Evolutionary conservation across 768 basidiomycete species (phyloP), one percentile per base, ranked within the genome.

Genomic region (Tremella mesenterica): DNA sequence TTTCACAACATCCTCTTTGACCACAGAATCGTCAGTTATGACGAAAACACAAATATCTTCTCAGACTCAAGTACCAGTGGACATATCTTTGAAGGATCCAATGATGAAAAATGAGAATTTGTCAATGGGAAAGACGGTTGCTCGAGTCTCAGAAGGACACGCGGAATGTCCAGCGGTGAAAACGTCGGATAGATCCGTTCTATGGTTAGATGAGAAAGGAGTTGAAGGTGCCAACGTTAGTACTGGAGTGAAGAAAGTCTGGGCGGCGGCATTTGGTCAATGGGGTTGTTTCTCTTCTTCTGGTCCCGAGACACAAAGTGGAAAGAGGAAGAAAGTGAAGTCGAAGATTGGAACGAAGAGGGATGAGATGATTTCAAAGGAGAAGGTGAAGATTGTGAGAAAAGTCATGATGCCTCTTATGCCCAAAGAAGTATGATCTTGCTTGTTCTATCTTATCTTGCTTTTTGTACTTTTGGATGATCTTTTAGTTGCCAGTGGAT

Each of bases 321-420:
- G 49, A 29, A 50, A 20, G 31, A 53, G 50, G 27, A 58, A 53
- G 20, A 47, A 27, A 25, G 33, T 39, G 3, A 52, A 51, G 30
- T n/a, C n/a, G n/a, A n/a, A n/a, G n/a, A 36, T 36, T 25, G 46
- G 53, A 50, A 25, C 23, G 39, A 50, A 38, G 34, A 16, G 29
- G 9, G 48, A 51, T 48, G 89, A 85, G 66, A 83, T 83, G 74
- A 83, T 82, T 73, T 75, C 77, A 33, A 86, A 87, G 31, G 44
- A 64, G 3, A 66, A 67, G n/a, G 64, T 63, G 38, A 63, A 67
- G 25, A 67, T 70, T 41, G 68, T 67, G 46, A 59, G 63, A 30
- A 59, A 69, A 51, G 51, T 71, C 53, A 59, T 61, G 47, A 41
- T 36, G 49, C 49, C 49, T 36, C 30, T 29, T 12, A 34, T 21